Evolutionary conservation across 352 stramenopile species (phyloP), one percentile per base, ranked within the genome.

Genomic region (Peronospora tabacina): DNA sequence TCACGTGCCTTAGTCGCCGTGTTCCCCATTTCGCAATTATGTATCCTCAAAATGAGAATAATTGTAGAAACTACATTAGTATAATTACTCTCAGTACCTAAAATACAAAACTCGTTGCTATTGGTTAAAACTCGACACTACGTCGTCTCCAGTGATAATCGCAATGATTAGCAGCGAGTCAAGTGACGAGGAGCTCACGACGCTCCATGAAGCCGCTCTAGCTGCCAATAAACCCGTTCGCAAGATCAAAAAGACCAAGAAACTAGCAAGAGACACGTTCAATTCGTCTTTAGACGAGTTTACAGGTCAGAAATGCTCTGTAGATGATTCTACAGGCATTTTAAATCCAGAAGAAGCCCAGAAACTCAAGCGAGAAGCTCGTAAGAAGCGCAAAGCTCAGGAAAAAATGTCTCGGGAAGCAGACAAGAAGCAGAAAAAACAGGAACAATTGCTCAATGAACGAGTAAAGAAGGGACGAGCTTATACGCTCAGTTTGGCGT

Each of bases 401-500:
- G 63, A 82, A 54, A 73, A 73, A 30, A 20, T 63, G 6, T 66
- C 58, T 2, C 51, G 70, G 10, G 66, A 84, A 17, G 58, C 38
- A 7, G 52, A 60, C 15, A 58, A 74, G 38, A 68, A 75, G 55
- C 45, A 73, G 47, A 43, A 75, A 42, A 47, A 70, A 26, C 52
- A 61, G 19, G 55, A 61, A 0, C 35, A 61, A 38, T 30, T 61
- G 22, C 44, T 30, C 24, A 52, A 50, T 30, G 76, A 81, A 54
- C 70, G 79, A 1, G 55, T 61, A 12, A 50, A 64, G 16, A 80
- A 85, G 24, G 82, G 82, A 34, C 79, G 83, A 7, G 65, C 66
- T n/a, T 96, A 87, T 54, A 99, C 96, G 19, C 59, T 98, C 36
- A 97, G 84, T 29, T 98, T 99, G 55, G 95, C 96, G 9, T 75